These are phyloP conservation scores for Aphanomyces astaci DNA, from an alignment of 352 stramenopile genomes.

Conservation along the genomic window DNA sequence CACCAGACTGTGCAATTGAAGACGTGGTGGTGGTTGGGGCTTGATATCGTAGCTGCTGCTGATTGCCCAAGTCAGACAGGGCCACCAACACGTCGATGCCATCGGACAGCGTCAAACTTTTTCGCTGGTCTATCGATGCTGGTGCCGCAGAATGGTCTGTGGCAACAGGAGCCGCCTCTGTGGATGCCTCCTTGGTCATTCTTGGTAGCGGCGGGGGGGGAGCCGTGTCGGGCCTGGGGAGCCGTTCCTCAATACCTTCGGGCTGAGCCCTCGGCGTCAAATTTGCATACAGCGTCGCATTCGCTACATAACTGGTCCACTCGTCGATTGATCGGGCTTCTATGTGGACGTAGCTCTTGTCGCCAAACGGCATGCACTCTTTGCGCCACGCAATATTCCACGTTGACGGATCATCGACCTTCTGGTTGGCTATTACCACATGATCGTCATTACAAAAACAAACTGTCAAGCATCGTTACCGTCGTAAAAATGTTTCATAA, in stretches of 20 bases:
- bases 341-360: conserved; percentile 48
- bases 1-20: background rate
- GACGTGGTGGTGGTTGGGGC: background rate
- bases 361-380: conserved; percentile 63
- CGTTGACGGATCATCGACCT: background rate
- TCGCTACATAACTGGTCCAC: conserved; percentile 68
- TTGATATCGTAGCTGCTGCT: background rate
- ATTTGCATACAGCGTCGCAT: conserved; percentile 54
- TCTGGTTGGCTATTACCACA: background rate
- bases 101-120: background rate
- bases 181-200: background rate
- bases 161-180: too few species aligned
- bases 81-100: conserved; percentile 14
- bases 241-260: conserved; percentile 41
- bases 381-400: conserved; percentile 60
- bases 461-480: too few species aligned
- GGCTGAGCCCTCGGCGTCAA: conserved; percentile 8
- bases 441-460: too few species aligned
- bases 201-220: conserved; percentile 25
- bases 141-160: background rate
- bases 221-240: conserved; percentile 27
- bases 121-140: background rate
- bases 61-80: conserved; percentile 3
- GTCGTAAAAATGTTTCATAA: background rate
- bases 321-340: conserved; percentile 61